Conservation (phyloP, 306 rosid genomes). For the Cajanus cajan region DNA sequence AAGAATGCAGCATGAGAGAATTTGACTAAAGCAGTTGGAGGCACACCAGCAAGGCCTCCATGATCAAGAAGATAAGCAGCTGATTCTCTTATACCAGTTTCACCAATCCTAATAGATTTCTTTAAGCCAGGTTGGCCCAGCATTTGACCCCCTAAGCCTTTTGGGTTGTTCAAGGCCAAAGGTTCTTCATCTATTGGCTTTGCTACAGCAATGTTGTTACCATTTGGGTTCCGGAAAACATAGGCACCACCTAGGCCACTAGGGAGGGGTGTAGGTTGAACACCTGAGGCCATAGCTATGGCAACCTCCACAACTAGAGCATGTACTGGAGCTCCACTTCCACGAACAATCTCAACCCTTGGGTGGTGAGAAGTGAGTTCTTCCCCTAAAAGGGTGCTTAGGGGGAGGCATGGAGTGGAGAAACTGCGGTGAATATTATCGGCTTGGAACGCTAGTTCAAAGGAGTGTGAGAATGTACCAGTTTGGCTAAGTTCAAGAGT, state of each 20-base stretch:
- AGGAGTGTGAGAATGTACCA: conserved; percentile 42
- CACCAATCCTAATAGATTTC: conserved; percentile 73
- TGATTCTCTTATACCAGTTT: conserved; percentile 77
- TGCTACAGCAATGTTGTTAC: conserved; percentile 75
- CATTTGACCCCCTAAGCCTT: conserved; percentile 58
- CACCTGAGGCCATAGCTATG: conserved; percentile 76
- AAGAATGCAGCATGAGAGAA: conserved; percentile 64
- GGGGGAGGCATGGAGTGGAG: conserved; percentile 91
- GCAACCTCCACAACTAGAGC: conserved; percentile 82
- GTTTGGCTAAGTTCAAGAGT: conserved; percentile 40
- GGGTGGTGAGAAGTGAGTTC: conserved; percentile 47
- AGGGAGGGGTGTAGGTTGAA: conserved; percentile 57
- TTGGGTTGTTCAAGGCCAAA: conserved; percentile 68
- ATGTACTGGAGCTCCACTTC: conserved; percentile 54
- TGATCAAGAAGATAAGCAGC: conserved; percentile 97
- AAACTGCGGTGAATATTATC: conserved; percentile 76
- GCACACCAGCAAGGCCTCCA: conserved; percentile 79
- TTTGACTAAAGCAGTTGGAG: conserved; percentile 90
- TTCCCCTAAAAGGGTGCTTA: conserved; percentile 43
- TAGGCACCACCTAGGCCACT: conserved; percentile 88
- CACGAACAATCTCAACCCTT: conserved; percentile 64
- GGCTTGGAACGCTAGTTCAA: conserved; percentile 48
- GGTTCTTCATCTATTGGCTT: conserved; percentile 95
- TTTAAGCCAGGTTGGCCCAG: conserved; percentile 79
- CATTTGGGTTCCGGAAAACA: conserved; percentile 54